A percentile compares a stretch with the other conserved stretches of the same genome.
phyloP scores from a whole-genome alignment of 2,329 filamentous ascomycete species.

The Coniochaeta prunicola region DNA sequence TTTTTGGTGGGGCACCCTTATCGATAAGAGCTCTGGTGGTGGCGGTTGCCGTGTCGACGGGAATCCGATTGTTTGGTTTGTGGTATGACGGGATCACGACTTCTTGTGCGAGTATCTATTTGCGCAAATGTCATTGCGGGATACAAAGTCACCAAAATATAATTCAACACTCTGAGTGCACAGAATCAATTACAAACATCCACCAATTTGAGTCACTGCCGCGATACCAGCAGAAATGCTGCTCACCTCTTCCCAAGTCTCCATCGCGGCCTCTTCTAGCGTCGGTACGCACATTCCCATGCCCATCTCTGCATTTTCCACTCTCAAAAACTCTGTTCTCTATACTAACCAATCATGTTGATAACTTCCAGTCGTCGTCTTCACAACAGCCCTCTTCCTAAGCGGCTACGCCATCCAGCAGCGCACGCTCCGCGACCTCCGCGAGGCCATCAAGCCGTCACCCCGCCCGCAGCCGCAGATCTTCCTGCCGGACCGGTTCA shows the following conservation, averaged over 20 bases:
- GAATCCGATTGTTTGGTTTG: constrained; percentile 3
- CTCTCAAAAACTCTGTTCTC: background rate
- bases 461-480: constrained; percentile 38
- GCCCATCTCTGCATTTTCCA: background rate
- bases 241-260: constrained; percentile 64
- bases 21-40: constrained; percentile 20
- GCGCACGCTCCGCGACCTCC: constrained; percentile 70
- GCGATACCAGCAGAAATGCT: constrained; percentile 32
- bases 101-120: background rate
- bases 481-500: constrained; percentile 44
- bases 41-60: constrained; percentile 37
- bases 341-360: background rate
- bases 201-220: background rate
- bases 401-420: constrained; percentile 86
- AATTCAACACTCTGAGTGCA: background rate
- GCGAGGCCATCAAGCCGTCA: constrained; percentile 59
- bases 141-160: no score
- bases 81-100: background rate
- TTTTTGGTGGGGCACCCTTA: constrained; percentile 13
- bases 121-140: no score
- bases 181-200: constrained; percentile 6
- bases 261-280: constrained; percentile 54
- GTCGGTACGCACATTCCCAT: constrained; percentile 46
- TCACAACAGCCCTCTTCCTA: constrained; percentile 76
- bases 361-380: constrained; percentile 70